These are phyloP conservation scores for Thuidium tamariscinum DNA, from an alignment of 225 moss, liverwort and hornwort genomes.

Conservation along the genomic window DNA sequence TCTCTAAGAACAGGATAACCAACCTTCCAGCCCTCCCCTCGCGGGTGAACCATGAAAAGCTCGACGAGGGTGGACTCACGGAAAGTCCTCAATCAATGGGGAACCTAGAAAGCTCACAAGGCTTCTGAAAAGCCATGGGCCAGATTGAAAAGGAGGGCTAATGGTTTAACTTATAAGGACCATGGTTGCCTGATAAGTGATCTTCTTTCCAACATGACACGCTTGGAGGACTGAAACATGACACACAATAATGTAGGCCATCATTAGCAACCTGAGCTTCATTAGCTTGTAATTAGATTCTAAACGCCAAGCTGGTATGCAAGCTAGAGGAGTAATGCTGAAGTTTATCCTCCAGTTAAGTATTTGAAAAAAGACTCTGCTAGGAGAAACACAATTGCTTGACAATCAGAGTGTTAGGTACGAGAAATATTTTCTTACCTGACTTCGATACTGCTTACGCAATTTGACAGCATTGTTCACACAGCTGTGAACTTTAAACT, in stretches of 20 bases:
- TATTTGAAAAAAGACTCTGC: not conserved
- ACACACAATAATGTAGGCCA: not conserved
- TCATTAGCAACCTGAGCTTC: not conserved
- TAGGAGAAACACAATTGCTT: not conserved
- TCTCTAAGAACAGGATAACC: not conserved
- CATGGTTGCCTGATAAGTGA: constrained; percentile 10
- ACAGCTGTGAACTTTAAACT: constrained; percentile 64
- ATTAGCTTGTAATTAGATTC: not conserved
- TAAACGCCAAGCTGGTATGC: not conserved
- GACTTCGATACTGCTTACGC: constrained; percentile 64
- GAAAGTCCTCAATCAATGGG: not conserved
- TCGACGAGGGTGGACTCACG: not conserved
- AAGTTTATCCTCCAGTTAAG: not conserved
- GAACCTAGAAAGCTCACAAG: constrained; percentile 7
- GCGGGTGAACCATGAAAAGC: not conserved
- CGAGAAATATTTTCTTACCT: constrained; percentile 19
- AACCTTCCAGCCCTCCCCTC: not conserved
- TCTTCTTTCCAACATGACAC: constrained; percentile 36
- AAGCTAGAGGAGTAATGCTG: not conserved
- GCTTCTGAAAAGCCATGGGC: constrained; percentile 10
- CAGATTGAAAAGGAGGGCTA: not conserved
- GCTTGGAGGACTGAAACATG: constrained; percentile 58
- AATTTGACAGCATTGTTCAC: constrained; percentile 63
- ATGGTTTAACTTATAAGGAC: constrained; percentile 1
- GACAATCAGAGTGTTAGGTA: not conserved